Conservation (phyloP, 2,329 filamentous ascomycete genomes). For the Aspergillus luchuensis region DNA sequence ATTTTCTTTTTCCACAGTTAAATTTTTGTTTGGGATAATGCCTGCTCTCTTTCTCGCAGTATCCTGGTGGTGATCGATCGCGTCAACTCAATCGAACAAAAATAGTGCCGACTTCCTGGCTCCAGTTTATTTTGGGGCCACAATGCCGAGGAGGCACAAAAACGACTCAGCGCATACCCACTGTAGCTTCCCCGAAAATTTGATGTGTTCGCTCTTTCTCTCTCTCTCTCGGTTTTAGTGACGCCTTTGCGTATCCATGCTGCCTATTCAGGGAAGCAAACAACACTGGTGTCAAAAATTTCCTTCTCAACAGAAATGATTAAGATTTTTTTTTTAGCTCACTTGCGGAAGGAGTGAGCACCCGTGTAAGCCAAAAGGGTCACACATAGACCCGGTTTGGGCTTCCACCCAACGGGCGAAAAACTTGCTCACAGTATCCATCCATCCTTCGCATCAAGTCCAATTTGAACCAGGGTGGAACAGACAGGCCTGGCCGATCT, state of each 20-base stretch:
- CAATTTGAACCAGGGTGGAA: slow-evolving; percentile 11
- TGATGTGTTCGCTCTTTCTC: background rate
- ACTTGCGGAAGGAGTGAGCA: slow-evolving; percentile 8
- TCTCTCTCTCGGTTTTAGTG: background rate
- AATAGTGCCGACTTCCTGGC: background rate
- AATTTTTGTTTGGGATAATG: background rate
- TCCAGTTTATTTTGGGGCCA: background rate
- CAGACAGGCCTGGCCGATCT: slow-evolving; percentile 15
- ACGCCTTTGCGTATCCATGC: background rate
- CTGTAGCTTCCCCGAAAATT: background rate
- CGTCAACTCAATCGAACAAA: slow-evolving; percentile 1
- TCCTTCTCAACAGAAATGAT: too few relatives aligned
- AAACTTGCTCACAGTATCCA: slow-evolving; percentile 1
- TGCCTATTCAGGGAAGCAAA: background rate
- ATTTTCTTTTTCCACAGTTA: background rate
- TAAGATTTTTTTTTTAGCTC: background rate
- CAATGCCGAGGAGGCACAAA: background rate
- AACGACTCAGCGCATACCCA: background rate
- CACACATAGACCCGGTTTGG: slow-evolving; percentile 19
- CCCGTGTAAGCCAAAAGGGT: slow-evolving; percentile 17
- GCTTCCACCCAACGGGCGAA: slow-evolving; percentile 12
- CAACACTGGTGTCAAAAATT: background rate
- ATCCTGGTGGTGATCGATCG: slow-evolving; percentile 2
- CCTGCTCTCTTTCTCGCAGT: background rate
- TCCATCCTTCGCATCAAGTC: slow-evolving; percentile 11